A percentile compares a stretch with the other conserved stretches of the same genome.
Evolutionary conservation across 176 grass and related monocot genomes (phyloP).

Genomic region (Puya raimondii): DNA sequence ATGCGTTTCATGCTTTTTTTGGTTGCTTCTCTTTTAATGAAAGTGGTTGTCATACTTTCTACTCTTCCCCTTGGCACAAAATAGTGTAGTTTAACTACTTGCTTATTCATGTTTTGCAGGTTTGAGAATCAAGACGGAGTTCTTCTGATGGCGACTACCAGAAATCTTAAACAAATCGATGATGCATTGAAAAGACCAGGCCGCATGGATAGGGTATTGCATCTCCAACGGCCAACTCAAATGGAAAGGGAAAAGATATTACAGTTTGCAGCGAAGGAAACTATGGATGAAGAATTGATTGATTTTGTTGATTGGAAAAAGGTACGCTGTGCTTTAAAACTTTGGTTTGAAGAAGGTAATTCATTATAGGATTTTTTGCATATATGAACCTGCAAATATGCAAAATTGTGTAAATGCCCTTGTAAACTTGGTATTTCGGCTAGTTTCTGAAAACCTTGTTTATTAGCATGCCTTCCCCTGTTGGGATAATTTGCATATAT

Average conservation of each 20-base stretch:
- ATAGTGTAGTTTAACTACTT: not conserved
- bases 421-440: no score
- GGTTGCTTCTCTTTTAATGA: not conserved
- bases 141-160: constrained; percentile 27
- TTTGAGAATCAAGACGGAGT: constrained; percentile 40
- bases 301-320: constrained; percentile 34
- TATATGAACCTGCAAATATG: not conserved
- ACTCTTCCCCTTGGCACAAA: not conserved
- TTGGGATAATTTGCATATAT: no score
- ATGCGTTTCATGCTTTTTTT: not conserved
- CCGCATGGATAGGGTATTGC: constrained; percentile 24
- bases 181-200: constrained; percentile 25
- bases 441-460: no score
- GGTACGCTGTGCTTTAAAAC: not conserved
- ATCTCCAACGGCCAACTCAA: constrained; percentile 29
- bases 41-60: not conserved
- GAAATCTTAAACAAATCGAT: constrained; percentile 31
- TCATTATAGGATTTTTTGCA: not conserved
- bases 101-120: constrained; percentile 1
- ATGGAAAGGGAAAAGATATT: constrained; percentile 31
- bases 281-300: constrained; percentile 21
- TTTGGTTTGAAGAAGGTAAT: not conserved
- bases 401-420: not conserved
- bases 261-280: constrained; percentile 15
- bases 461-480: no score